These are phyloP conservation scores for Claviceps sp. DNA, from an alignment of 2,329 filamentous ascomycete species.

Conservation along the genomic window DNA sequence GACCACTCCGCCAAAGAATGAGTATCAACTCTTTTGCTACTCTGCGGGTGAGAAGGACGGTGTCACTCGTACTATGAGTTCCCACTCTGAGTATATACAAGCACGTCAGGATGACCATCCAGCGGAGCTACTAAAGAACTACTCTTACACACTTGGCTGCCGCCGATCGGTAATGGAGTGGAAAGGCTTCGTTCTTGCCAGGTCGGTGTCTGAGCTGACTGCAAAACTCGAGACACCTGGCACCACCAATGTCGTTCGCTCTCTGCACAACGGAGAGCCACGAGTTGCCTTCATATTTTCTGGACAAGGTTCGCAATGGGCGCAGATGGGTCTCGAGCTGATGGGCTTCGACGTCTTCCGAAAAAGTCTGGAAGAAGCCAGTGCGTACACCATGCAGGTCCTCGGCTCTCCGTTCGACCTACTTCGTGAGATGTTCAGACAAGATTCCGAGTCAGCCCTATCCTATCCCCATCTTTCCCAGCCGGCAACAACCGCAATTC, in stretches of 20 bases:
- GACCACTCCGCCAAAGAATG: neutral
- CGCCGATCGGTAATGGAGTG: constrained; percentile 32
- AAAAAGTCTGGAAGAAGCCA: constrained; percentile 22
- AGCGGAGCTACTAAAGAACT: constrained; percentile 20
- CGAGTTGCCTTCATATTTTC: constrained; percentile 29
- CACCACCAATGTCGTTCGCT: constrained; percentile 11
- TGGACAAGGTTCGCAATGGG: constrained; percentile 30
- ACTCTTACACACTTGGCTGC: constrained; percentile 32
- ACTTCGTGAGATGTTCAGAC: constrained; percentile 21
- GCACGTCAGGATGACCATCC: constrained; percentile 4
- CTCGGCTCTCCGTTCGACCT: constrained; percentile 22
- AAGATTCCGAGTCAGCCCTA: constrained; percentile 14
- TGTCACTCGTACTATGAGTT: constrained; percentile 21
- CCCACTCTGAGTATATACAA: constrained; percentile 21
- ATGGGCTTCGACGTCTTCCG: constrained; percentile 29
- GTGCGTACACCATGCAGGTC: constrained; percentile 15
- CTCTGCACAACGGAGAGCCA: constrained; percentile 13
- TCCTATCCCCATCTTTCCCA: constrained; percentile 24
- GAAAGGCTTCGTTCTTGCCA: constrained; percentile 25
- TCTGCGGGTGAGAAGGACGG: constrained; percentile 31
- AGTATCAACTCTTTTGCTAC: constrained; percentile 26
- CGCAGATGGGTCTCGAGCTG: constrained; percentile 28
- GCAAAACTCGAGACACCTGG: constrained; percentile 13
- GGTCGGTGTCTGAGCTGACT: constrained; percentile 19
- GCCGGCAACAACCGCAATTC: constrained; percentile 27